Evolutionary conservation across 1,284 basidiomycete species (phyloP).

Genomic region (Cerrena zonata): DNA sequence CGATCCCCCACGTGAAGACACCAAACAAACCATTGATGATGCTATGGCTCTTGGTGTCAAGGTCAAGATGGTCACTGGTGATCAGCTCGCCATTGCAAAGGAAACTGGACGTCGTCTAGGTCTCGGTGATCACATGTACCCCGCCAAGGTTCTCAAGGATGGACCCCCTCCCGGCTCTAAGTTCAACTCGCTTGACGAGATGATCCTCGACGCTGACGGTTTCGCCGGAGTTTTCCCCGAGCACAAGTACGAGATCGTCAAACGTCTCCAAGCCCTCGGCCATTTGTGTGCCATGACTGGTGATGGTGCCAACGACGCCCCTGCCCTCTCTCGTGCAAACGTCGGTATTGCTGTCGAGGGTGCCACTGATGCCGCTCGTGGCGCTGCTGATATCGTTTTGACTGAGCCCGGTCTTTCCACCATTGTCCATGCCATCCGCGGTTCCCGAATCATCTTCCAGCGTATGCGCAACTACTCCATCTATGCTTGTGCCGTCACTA

Average conservation of each 20-base stretch:
- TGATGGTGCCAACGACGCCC: slow-evolving; percentile 96
- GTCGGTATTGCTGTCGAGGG: slow-evolving; percentile 97
- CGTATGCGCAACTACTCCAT: slow-evolving; percentile 96
- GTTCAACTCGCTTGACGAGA: slow-evolving; percentile 81
- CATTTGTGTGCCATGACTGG: slow-evolving; percentile 90
- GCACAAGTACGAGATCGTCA: slow-evolving; percentile 91
- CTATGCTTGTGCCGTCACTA: slow-evolving; percentile 87
- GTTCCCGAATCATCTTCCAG: slow-evolving; percentile 94
- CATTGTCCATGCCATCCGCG: slow-evolving; percentile 93
- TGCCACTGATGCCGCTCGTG: slow-evolving; percentile 92
- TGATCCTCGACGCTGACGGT: slow-evolving; percentile 88
- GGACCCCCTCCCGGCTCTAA: slow-evolving; percentile 77
- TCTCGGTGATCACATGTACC: slow-evolving; percentile 94
- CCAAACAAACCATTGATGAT: slow-evolving; percentile 98
- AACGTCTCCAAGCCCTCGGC: slow-evolving; percentile 87
- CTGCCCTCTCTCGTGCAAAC: slow-evolving; percentile 88
- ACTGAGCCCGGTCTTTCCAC: slow-evolving; percentile 94
- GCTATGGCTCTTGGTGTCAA: slow-evolving; percentile 92
- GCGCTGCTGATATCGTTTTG: slow-evolving; percentile 91
- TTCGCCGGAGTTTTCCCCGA: slow-evolving; percentile 97
- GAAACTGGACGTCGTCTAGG: slow-evolving; percentile 97
- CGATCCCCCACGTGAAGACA: slow-evolving; percentile 96
- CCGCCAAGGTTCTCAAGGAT: slow-evolving; percentile 90
- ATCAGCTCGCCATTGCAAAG: slow-evolving; percentile 98
- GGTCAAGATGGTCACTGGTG: slow-evolving; percentile 99